These are phyloP conservation scores for Claviceps sp. DNA, from an alignment of 2,329 filamentous ascomycete genomes.

Conservation along the genomic window DNA sequence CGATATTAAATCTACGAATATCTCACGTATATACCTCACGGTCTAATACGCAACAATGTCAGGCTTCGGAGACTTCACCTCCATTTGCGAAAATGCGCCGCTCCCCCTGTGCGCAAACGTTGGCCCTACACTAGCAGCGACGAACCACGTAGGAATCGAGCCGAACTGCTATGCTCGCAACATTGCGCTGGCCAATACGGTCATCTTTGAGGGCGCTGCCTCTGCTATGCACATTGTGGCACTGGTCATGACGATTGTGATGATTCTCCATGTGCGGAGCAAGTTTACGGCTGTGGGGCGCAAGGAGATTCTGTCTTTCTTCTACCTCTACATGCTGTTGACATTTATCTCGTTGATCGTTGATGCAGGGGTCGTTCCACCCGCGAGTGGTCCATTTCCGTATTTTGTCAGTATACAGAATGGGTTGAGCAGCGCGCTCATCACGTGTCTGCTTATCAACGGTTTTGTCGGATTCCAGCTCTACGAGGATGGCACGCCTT, in stretches of 20 bases:
- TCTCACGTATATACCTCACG: slow-evolving; percentile 9
- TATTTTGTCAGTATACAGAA: slow-evolving; percentile 87
- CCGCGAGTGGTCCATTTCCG: slow-evolving; percentile 65
- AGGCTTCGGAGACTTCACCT: slow-evolving; percentile 82
- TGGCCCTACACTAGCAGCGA: slow-evolving; percentile 57
- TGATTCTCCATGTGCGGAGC: slow-evolving; percentile 91
- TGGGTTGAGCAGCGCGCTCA: slow-evolving; percentile 70
- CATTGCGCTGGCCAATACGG: slow-evolving; percentile 92
- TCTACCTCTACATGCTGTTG: slow-evolving; percentile 89
- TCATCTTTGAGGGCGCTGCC: slow-evolving; percentile 90
- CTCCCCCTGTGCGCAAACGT: slow-evolving; percentile 80
- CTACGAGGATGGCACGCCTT: slow-evolving; percentile 88
- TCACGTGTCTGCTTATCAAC: slow-evolving; percentile 86
- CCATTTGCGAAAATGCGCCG: slow-evolving; percentile 72
- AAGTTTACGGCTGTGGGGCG: slow-evolving; percentile 94
- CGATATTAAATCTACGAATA: background rate
- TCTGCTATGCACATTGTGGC: slow-evolving; percentile 87
- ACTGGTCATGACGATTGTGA: slow-evolving; percentile 84
- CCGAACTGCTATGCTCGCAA: slow-evolving; percentile 86
- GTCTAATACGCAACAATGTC: slow-evolving; percentile 37
- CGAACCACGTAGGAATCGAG: slow-evolving; percentile 63
- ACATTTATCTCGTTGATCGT: slow-evolving; percentile 81
- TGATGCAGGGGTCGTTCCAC: slow-evolving; percentile 83
- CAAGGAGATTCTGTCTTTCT: slow-evolving; percentile 71
- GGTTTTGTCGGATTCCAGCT: slow-evolving; percentile 97